Percentiles rank a stretch among this genome's conserved stretches.
Conservation (phyloP, 1,284 basidiomycete species). For the Dichomitus squalens region DNA sequence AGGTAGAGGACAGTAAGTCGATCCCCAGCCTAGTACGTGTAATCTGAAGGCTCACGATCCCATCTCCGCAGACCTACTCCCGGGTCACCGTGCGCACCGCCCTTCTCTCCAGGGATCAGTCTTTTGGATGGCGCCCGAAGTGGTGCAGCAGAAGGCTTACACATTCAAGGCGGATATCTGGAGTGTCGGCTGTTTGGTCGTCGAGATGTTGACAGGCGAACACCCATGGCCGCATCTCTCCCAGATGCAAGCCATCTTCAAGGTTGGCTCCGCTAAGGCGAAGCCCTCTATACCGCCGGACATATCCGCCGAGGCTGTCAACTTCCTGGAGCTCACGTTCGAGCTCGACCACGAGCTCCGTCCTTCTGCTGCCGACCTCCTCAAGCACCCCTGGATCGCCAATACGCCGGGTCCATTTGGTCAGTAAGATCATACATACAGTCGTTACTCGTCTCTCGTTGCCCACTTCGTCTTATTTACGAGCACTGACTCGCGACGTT, state of each 20-base stretch:
- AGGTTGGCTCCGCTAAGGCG: constrained; percentile 81
- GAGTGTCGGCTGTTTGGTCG: constrained; percentile 96
- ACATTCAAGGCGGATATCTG: constrained; percentile 98
- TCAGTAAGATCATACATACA: constrained; percentile 6
- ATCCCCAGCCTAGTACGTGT: not conserved
- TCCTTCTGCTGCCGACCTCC: constrained; percentile 77
- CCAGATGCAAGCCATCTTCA: constrained; percentile 99
- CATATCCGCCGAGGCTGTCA: constrained; percentile 83
- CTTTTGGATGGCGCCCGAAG: constrained; percentile 99
- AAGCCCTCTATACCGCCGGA: constrained; percentile 87
- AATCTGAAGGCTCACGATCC: not conserved
- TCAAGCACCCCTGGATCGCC: constrained; percentile 75
- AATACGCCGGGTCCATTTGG: constrained; percentile 24
- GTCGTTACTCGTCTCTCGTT: constrained; percentile 7
- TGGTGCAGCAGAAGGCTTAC: constrained; percentile 94
- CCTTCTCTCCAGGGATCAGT: constrained; percentile 96
- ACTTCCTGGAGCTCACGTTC: constrained; percentile 86
- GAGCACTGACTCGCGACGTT: not conserved
- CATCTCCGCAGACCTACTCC: constrained; percentile 66
- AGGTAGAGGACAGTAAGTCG: constrained; percentile 89
- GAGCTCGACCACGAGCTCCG: constrained; percentile 83
- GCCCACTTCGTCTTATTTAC: not conserved
- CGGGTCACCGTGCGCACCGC: constrained; percentile 79
- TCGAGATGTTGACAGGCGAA: constrained; percentile 98
- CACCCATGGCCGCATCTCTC: constrained; percentile 97